Evolutionary conservation across 2,329 filamentous ascomycete species (phyloP).

Genomic region (Fusarium xyrophilum): DNA sequence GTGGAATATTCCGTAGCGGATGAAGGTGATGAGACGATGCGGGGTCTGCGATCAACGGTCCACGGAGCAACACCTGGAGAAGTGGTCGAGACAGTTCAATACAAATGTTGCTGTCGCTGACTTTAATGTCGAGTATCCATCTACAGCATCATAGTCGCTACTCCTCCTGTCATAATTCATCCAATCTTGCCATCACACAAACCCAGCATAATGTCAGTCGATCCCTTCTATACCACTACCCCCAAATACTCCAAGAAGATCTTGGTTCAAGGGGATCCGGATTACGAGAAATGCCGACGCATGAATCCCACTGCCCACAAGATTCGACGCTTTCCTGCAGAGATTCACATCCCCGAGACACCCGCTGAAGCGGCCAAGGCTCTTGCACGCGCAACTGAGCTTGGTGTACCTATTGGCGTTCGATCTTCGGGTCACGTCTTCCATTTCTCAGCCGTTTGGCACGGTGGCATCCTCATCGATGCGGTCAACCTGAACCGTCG

Average conservation of each 20-base stretch:
- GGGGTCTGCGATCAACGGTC: fast-evolving
- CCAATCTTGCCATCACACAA: not conserved
- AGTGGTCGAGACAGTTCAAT: not conserved
- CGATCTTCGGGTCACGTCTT: slow-evolving; percentile 17
- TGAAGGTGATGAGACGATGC: too few species aligned
- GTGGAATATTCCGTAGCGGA: not conserved
- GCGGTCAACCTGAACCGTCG: slow-evolving; percentile 9
- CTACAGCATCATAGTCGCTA: not conserved
- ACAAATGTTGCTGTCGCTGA: not conserved
- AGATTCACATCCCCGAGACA: slow-evolving; percentile 6
- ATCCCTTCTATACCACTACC: not conserved
- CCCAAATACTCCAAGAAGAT: not conserved
- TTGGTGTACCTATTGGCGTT: slow-evolving; percentile 2
- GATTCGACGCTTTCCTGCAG: not conserved
- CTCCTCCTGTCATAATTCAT: not conserved
- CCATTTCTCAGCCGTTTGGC: not conserved
- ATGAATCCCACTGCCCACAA: not conserved
- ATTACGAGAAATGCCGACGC: not conserved
- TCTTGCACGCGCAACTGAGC: slow-evolving; percentile 5
- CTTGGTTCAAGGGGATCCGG: not conserved
- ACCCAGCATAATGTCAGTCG: not conserved
- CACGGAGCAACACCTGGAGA: not conserved
- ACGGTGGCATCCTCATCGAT: slow-evolving; percentile 8
- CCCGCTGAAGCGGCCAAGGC: slow-evolving; percentile 5
- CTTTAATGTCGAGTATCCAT: not conserved